A percentile compares a stretch with the other conserved stretches of the same genome.
Conservation (phyloP, 2,329 filamentous ascomycete species). For the Myotisia sp. region DNA sequence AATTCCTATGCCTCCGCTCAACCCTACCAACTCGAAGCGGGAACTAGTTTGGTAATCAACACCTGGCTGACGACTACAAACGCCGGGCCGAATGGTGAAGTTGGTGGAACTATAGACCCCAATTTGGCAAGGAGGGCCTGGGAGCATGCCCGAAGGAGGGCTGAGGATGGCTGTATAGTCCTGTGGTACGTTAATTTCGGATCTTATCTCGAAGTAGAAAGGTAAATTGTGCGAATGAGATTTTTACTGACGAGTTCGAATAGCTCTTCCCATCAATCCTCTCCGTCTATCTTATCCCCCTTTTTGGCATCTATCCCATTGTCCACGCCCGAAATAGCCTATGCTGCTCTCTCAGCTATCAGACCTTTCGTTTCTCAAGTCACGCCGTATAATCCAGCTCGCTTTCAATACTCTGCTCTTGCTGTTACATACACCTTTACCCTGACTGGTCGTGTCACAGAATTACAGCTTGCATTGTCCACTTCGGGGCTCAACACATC, state of each 20-base stretch:
- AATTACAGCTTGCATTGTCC: slow-evolving; percentile 62
- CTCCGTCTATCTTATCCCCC: slow-evolving; percentile 67
- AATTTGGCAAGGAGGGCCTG: slow-evolving; percentile 69
- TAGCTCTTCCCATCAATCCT: slow-evolving; percentile 77
- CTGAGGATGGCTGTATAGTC: slow-evolving; percentile 88
- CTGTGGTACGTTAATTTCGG: slow-evolving; percentile 51
- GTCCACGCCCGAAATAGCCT: slow-evolving; percentile 58
- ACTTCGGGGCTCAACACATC: slow-evolving; percentile 76
- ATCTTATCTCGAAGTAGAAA: too few species aligned
- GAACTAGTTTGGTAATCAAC: slow-evolving; percentile 84
- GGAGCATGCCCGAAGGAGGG: slow-evolving; percentile 89
- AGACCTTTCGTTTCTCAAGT: slow-evolving; percentile 77
- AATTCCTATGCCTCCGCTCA: slow-evolving; percentile 70
- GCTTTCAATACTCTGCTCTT: slow-evolving; percentile 64
- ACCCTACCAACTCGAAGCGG: slow-evolving; percentile 76
- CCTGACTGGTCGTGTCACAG: slow-evolving; percentile 63
- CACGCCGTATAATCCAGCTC: slow-evolving; percentile 77
- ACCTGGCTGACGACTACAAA: slow-evolving; percentile 80
- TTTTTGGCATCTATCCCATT: slow-evolving; percentile 73
- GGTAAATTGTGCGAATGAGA: too few species aligned
- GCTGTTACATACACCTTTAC: slow-evolving; percentile 70
- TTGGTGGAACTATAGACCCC: slow-evolving; percentile 66
- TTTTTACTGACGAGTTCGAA: slow-evolving; percentile 14
- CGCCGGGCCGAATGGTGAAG: slow-evolving; percentile 51
- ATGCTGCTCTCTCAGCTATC: slow-evolving; percentile 65